Percentiles rank a stretch among this genome's conserved stretches.
Evolutionary conservation across 1,284 basidiomycete genomes (phyloP).

Genomic region (Rhodotorula sp.): DNA sequence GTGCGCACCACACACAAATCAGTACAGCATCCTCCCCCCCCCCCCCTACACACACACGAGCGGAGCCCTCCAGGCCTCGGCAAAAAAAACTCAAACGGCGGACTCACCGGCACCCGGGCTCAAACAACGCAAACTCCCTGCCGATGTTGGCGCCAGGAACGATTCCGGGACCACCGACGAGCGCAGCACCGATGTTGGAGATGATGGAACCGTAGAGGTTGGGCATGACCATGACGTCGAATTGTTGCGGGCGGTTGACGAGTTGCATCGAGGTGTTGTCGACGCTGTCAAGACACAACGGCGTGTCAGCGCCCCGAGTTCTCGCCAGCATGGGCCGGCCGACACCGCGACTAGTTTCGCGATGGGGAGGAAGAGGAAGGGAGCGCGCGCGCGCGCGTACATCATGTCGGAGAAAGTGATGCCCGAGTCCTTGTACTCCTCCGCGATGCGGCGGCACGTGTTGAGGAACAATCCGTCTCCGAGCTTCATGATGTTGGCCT

Average conservation of each 20-base stretch:
- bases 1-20: background rate
- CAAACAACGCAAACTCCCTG: conserved; percentile 95
- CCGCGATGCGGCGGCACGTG: conserved; percentile 93
- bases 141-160: conserved; percentile 99
- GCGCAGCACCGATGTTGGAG: conserved; percentile 96
- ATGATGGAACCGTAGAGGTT: conserved; percentile 93
- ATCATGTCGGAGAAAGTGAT: conserved; percentile 98
- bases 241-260: conserved; percentile 61
- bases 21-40: background rate
- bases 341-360: too few relatives aligned
- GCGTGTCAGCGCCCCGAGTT: background rate
- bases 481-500: conserved; percentile 99
- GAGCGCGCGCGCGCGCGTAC: conserved; percentile 55
- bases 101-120: conserved; percentile 72
- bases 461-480: conserved; percentile 99
- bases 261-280: conserved; percentile 45
- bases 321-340: too few relatives aligned
- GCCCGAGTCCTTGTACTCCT: conserved; percentile 87
- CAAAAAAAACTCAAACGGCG: too few relatives aligned
- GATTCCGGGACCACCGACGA: conserved; percentile 96
- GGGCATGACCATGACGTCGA: conserved; percentile 99
- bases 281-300: conserved; percentile 26
- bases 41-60: too few relatives aligned
- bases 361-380: too few relatives aligned
- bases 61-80: too few relatives aligned